Conservation (phyloP, 345 rosid species). For the Pelargonium nanum region DNA sequence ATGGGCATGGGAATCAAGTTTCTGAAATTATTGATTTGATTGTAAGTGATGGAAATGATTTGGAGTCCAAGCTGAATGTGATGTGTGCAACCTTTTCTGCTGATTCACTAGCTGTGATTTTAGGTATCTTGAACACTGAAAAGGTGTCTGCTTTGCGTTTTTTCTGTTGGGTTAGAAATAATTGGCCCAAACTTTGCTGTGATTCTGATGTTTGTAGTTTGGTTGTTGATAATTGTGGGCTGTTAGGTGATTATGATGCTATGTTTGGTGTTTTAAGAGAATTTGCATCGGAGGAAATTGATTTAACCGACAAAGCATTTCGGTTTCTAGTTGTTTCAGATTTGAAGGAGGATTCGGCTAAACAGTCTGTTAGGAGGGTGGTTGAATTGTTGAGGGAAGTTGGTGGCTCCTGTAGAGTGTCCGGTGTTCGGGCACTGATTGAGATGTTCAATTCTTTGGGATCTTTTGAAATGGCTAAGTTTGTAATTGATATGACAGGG, state of each 20-base stretch:
- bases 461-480: slow-evolving; percentile 29
- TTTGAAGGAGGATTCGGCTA: slow-evolving; percentile 11
- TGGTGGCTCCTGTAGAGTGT: slow-evolving; percentile 24
- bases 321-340: slow-evolving; percentile 21
- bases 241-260: slow-evolving; percentile 24
- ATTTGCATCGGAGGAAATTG: slow-evolving; percentile 13
- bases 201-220: slow-evolving; percentile 33
- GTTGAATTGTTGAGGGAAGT: slow-evolving; percentile 25
- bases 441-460: slow-evolving; percentile 26
- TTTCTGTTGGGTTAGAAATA: slow-evolving; percentile 25
- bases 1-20: no score
- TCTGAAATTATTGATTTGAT: no score
- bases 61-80: no score
- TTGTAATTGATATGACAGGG: slow-evolving; percentile 25
- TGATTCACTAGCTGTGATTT: slow-evolving; percentile 13
- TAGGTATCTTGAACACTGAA: slow-evolving; percentile 21
- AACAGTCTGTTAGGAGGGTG: slow-evolving; percentile 17
- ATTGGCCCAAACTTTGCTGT: slow-evolving; percentile 16
- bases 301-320: slow-evolving; percentile 32
- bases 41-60: no score
- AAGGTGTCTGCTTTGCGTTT: slow-evolving; percentile 33
- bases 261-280: slow-evolving; percentile 23
- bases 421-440: slow-evolving; percentile 33
- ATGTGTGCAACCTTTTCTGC: no score
- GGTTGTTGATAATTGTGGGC: slow-evolving; percentile 43